phyloP scores from a whole-genome alignment of 2,329 filamentous ascomycete genomes.

The Pezicula radicicola region DNA sequence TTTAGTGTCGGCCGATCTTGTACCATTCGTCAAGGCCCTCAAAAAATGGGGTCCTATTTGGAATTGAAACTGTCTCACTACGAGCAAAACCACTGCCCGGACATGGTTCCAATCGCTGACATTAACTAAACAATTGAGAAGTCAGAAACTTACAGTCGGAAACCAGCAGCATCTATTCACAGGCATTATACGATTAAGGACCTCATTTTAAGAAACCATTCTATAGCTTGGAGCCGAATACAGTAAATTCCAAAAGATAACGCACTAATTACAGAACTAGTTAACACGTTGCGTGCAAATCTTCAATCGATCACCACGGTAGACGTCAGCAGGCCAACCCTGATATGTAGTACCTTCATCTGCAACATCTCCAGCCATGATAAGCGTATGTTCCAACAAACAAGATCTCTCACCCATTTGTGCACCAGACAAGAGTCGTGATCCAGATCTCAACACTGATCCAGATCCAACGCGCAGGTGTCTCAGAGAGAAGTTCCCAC shows the following conservation, averaged over 20 bases:
- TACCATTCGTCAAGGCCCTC: no score
- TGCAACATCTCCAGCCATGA: constrained; percentile 54
- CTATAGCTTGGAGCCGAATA: no score
- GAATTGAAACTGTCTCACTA: no score
- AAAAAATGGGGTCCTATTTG: no score
- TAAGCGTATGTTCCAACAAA: constrained; percentile 53
- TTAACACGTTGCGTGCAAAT: background rate
- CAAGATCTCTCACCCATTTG: constrained; percentile 50
- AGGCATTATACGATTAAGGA: no score
- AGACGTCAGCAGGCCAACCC: constrained; percentile 50
- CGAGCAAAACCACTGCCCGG: no score
- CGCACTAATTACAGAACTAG: background rate
- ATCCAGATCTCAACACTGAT: constrained; percentile 50
- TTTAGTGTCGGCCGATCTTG: no score
- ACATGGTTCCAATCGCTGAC: no score
- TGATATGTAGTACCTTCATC: constrained; percentile 48
- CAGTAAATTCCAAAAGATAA: background rate
- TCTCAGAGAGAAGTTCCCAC: constrained; percentile 55
- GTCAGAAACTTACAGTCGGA: no score
- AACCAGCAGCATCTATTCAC: no score
- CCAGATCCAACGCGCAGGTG: constrained; percentile 46
- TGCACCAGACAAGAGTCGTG: constrained; percentile 49
- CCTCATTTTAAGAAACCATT: no score
- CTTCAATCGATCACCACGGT: constrained; percentile 19
- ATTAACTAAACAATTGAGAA: no score